Evolutionary conservation across 2,329 filamentous ascomycete genomes (phyloP).

Genomic region (Triangularia setosa): DNA sequence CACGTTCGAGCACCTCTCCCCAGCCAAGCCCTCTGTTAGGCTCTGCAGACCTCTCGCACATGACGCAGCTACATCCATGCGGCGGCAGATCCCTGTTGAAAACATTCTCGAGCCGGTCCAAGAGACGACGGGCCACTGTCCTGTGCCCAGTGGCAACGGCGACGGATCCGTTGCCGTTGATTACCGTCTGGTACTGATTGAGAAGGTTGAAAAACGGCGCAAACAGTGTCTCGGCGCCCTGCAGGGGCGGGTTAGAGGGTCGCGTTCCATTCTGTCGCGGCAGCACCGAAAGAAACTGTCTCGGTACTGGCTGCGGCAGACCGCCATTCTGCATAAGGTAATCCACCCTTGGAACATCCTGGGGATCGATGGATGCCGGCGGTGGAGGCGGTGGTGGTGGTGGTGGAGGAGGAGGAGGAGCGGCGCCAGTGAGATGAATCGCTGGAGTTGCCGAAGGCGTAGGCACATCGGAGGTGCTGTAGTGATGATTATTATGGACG

Average conservation of each 20-base stretch:
- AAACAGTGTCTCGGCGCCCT: conserved; percentile 71
- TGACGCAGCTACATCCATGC: conserved; percentile 79
- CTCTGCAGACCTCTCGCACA: conserved; percentile 65
- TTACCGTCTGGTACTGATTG: conserved; percentile 79
- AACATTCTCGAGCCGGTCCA: conserved; percentile 89
- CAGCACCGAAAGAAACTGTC: conserved; percentile 64
- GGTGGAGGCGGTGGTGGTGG: conserved; percentile 58
- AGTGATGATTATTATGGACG: conserved; percentile 35
- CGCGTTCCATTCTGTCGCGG: conserved; percentile 55
- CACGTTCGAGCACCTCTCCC: conserved; percentile 92
- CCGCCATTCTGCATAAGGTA: conserved; percentile 90
- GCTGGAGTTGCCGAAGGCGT: conserved; percentile 39
- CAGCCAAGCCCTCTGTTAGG: conserved; percentile 76
- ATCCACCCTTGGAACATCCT: conserved; percentile 78
- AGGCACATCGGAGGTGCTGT: conserved; percentile 37
- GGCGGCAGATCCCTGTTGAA: conserved; percentile 89
- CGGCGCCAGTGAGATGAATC: conserved; percentile 35
- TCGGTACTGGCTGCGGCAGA: conserved; percentile 66
- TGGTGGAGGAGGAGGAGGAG: conserved; percentile 40
- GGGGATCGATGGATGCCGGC: conserved; percentile 66
- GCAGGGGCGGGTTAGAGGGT: conserved; percentile 60
- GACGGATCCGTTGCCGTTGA: conserved; percentile 79
- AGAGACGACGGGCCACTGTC: conserved; percentile 82
- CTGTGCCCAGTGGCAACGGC: conserved; percentile 94
- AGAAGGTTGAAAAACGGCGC: conserved; percentile 77